Conservation (phyloP, 306 rosid genomes). For the Glycine soja region DNA sequence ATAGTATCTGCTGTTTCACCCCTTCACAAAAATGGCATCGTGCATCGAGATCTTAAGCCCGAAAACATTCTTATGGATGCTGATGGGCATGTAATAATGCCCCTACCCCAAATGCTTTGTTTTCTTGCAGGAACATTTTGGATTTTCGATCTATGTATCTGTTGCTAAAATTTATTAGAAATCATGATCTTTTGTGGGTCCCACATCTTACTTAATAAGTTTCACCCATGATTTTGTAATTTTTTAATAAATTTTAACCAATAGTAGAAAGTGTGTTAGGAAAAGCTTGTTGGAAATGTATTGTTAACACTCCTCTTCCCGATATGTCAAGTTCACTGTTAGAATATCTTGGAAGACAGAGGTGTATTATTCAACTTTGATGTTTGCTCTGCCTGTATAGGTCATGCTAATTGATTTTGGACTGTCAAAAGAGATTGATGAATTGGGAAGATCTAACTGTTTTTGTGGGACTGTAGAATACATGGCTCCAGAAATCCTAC, state of each 20-base stretch:
- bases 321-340: constrained; percentile 6
- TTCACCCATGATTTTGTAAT: too few relatives aligned
- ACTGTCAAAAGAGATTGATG: constrained; percentile 89
- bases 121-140: neutral
- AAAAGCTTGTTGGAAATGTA: neutral
- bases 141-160: neutral
- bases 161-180: too few relatives aligned
- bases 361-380: constrained; percentile 28
- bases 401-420: constrained; percentile 97
- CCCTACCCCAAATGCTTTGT: neutral
- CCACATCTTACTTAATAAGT: too few relatives aligned
- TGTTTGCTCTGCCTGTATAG: constrained; percentile 49
- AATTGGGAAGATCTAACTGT: constrained; percentile 84
- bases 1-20: constrained; percentile 94
- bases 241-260: too few relatives aligned
- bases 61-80: constrained; percentile 94
- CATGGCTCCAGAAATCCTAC: constrained; percentile 95
- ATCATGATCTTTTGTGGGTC: too few relatives aligned
- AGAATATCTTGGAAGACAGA: constrained; percentile 14
- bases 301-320: neutral
- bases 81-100: constrained; percentile 79
- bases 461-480: constrained; percentile 95
- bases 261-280: too few relatives aligned
- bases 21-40: constrained; percentile 86
- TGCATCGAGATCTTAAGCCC: constrained; percentile 97